Evolutionary conservation across 805 yeast species (phyloP).

Genomic region (Candida nanaspora): DNA sequence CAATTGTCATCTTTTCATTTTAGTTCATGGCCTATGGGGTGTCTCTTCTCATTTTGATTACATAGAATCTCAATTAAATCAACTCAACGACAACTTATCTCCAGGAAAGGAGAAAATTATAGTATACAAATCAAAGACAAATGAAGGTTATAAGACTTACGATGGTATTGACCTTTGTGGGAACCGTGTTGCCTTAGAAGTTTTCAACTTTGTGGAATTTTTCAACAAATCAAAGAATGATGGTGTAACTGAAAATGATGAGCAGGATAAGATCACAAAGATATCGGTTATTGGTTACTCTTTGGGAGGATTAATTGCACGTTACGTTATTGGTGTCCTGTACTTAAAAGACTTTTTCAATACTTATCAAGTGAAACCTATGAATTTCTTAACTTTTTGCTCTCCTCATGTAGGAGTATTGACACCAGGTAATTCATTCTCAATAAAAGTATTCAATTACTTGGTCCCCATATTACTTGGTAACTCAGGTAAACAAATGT

Average conservation of each 20-base stretch:
- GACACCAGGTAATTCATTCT: conserved; percentile 48
- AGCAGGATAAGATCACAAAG: conserved; percentile 38
- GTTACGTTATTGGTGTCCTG: conserved; percentile 75
- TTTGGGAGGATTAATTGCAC: conserved; percentile 75
- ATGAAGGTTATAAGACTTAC: conserved; percentile 69
- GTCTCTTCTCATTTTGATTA: conserved; percentile 59
- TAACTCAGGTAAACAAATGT: conserved; percentile 68
- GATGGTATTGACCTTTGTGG: conserved; percentile 89
- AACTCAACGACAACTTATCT: conserved; percentile 9
- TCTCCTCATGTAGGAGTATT: conserved; percentile 65
- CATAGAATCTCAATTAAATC: conserved; percentile 40
- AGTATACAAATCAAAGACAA: conserved; percentile 49
- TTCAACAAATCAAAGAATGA: too few relatives aligned
- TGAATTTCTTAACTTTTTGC: conserved; percentile 55
- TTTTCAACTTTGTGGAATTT: conserved; percentile 31
- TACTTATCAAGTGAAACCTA: conserved; percentile 40
- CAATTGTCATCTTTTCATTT: conserved; percentile 47
- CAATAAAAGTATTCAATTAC: conserved; percentile 50
- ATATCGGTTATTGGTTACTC: conserved; percentile 84
- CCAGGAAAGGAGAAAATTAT: conserved; percentile 20
- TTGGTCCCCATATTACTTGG: conserved; percentile 63
- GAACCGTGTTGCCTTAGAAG: conserved; percentile 63
- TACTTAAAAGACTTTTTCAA: conserved; percentile 43
- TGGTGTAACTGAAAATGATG: conserved; percentile 9
- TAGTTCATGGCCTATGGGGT: conserved; percentile 72